Base-by-base conservation (phyloP, 179 eudicot genomes). In the Monotropa hypopitys region DNA sequence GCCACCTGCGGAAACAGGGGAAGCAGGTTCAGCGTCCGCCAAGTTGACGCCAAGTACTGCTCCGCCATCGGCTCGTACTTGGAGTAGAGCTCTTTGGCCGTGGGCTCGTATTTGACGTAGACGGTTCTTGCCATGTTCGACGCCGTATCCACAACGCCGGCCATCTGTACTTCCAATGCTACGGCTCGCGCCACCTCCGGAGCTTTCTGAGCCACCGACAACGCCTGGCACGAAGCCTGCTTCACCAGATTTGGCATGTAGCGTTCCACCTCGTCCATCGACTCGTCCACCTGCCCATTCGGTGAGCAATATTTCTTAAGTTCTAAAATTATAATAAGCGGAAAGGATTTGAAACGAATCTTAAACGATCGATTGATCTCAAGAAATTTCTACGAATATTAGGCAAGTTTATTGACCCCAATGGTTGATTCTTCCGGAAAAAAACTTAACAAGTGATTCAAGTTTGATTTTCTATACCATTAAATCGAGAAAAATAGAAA, bases 1-100 rank as follows among this genome's bases (percentile, higher is more conserved):
- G 92, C 92, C 80, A 84, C 87, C 28, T 84, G 85, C n/a, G 88
- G 86, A 70, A 89, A 89, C 78, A 87, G 4, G 2, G 92, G 92
- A 26, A 89, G 85, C 62, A 40, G 69, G 76, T 85, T 84, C 16
- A 89, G 77, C 2, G 77, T 43, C 15, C 81, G 81, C 92, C 92
- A 89, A 62, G 88, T 73, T 13, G 80, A 62, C 15, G 86, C 87
- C 0, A 86, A 87, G 28, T 87, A 81, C 30, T 80, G 82, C 86
- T 85, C 86, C 7, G 83, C 89, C 21, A 85, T 79, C 0, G 90
- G 90, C 85, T 89, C 90, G 77, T 85, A 89, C 68, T 80, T 80
- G 12, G 61, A 2, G 82, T 87, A 89, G 8, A 84, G 78, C 46
- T 81, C 83, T 73, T 85, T 88, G 11, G 84, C 91, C 0, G 81